Conservation (phyloP, 345 rosid species). For the Cardamine occulta region DNA sequence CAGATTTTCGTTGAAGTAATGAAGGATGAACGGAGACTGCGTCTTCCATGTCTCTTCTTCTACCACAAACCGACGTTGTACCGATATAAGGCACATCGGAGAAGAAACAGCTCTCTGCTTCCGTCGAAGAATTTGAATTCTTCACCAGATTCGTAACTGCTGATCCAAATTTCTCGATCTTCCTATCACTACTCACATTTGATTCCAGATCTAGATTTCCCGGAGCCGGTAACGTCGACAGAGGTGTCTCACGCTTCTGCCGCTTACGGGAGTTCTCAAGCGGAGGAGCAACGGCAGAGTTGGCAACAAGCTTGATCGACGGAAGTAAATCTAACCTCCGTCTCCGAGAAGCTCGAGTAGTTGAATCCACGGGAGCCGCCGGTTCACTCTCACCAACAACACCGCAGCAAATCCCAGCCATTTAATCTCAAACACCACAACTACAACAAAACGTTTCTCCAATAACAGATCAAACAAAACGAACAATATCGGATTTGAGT, state of each 20-base stretch:
- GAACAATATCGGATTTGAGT: background rate
- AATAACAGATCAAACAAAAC: background rate
- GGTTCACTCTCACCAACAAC: constrained; percentile 73
- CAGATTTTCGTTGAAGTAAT: constrained; percentile 33
- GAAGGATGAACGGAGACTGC: constrained; percentile 67
- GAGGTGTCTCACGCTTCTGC: constrained; percentile 43
- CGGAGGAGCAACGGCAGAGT: constrained; percentile 49
- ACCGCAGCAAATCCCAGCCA: constrained; percentile 88
- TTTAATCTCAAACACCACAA: constrained; percentile 16
- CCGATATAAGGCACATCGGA: constrained; percentile 60
- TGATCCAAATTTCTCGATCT: background rate
- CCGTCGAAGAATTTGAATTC: constrained; percentile 4
- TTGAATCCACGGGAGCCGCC: constrained; percentile 53
- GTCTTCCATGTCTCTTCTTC: constrained; percentile 97
- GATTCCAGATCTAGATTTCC: constrained; percentile 20
- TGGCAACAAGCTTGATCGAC: constrained; percentile 57
- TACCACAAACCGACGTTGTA: constrained; percentile 86
- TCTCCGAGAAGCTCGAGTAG: constrained; percentile 55
- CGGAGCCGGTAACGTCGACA: background rate
- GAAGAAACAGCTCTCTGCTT: constrained; percentile 12
- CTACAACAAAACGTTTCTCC: background rate
- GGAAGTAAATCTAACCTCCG: constrained; percentile 64
- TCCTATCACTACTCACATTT: constrained; percentile 8
- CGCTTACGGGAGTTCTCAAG: constrained; percentile 56
- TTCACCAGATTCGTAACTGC: constrained; percentile 1